A percentile compares a stretch with the other conserved stretches of the same genome.
Evolutionary conservation across 2,329 filamentous ascomycete genomes (phyloP).

Genomic region (Alternaria gaisen): DNA sequence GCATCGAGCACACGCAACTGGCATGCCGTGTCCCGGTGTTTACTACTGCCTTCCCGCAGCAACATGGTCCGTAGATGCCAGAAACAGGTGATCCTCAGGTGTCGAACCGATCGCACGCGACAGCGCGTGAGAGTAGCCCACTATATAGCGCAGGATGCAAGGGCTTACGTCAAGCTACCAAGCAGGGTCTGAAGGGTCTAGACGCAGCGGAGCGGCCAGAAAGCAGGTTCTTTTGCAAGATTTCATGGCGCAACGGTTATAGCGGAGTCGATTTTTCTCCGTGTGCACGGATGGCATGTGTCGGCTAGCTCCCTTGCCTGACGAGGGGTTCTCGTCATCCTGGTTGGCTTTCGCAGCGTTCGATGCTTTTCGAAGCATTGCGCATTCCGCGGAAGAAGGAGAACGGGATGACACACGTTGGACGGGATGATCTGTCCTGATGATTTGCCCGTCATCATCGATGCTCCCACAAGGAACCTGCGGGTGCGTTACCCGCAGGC

Average conservation of each 20-base stretch:
- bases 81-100: background rate
- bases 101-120: background rate
- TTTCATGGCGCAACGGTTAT: slow-evolving; percentile 1
- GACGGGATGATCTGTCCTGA: background rate
- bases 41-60: background rate
- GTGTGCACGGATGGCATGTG: background rate
- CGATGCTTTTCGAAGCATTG: background rate
- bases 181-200: background rate
- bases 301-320: background rate
- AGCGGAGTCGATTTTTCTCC: background rate
- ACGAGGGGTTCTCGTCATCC: background rate
- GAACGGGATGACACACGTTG: background rate
- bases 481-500: background rate
- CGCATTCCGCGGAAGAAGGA: background rate
- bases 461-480: background rate
- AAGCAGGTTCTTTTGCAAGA: slow-evolving; percentile 1
- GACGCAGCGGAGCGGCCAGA: background rate
- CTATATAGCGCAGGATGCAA: background rate
- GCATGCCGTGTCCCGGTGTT: background rate
- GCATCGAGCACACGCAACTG: background rate
- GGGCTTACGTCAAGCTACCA: background rate
- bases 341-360: background rate
- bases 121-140: background rate
- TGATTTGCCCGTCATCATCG: slow-evolving; percentile 1
- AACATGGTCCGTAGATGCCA: background rate